Evolutionary conservation across 2,329 filamentous ascomycete genomes (phyloP).

Genomic region (Gremmenia infestans): DNA sequence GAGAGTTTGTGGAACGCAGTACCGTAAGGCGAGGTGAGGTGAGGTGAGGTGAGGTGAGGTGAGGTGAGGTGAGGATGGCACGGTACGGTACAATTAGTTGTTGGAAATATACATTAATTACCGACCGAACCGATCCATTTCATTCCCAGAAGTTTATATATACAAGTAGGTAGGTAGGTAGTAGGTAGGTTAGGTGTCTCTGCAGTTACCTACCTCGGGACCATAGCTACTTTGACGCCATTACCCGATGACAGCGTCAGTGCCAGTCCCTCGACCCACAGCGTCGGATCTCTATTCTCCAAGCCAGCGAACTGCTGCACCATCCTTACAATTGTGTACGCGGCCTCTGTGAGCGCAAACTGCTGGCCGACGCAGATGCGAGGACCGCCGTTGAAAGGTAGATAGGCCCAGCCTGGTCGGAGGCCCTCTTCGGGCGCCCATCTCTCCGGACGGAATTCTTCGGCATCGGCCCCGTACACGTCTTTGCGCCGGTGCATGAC

Average conservation of each 20-base stretch:
- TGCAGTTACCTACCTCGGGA: not conserved
- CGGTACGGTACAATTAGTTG: too few species aligned
- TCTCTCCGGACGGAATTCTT: conserved; percentile 32
- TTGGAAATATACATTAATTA: too few species aligned
- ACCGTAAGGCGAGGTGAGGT: too few species aligned
- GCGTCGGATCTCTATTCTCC: conserved; percentile 20
- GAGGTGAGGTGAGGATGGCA: too few species aligned
- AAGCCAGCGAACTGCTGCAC: conserved; percentile 30
- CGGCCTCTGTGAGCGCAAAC: conserved; percentile 34
- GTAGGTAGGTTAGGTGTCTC: not conserved
- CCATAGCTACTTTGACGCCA: conserved; percentile 4
- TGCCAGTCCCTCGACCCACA: not conserved
- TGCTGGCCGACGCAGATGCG: conserved; percentile 34
- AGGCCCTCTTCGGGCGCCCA: conserved; percentile 27
- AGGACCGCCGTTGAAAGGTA: conserved; percentile 41
- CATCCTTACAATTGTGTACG: conserved; percentile 32
- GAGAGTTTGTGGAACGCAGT: too few species aligned
- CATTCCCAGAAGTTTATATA: too few species aligned
- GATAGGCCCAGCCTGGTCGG: conserved; percentile 42
- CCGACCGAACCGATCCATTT: too few species aligned
- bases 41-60: too few species aligned
- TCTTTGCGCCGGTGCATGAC: conserved; percentile 30
- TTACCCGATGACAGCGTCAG: conserved; percentile 3
- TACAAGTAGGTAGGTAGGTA: not conserved
- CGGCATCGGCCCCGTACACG: conserved; percentile 33